phyloP scores from a whole-genome alignment of 148 eudicot genomes.

The Polygonum aviculare region DNA sequence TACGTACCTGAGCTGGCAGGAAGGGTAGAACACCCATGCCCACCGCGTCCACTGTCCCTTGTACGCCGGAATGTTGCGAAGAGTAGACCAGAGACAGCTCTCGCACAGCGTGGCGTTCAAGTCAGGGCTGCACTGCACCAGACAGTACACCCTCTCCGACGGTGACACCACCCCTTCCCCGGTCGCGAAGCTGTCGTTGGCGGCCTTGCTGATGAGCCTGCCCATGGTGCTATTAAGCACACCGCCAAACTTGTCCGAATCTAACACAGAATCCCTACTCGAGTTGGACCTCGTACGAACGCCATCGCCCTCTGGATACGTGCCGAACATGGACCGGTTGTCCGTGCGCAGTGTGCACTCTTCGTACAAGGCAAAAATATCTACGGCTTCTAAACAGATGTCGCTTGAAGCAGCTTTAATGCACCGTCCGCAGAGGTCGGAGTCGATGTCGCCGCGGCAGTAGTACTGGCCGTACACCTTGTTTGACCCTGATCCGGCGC shows the following conservation, averaged over 20 bases:
- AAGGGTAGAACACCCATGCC: neutral
- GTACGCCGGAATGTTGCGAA: neutral
- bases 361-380: neutral
- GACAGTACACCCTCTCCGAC: neutral
- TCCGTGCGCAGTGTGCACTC: conserved; percentile 1
- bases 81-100: neutral
- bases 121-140: neutral
- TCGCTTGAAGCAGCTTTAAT: neutral
- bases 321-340: neutral
- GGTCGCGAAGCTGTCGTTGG: neutral
- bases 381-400: neutral
- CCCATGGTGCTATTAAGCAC: neutral
- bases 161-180: neutral
- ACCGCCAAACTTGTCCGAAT: neutral
- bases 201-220: neutral
- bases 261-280: neutral
- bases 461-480: conserved; percentile 18
- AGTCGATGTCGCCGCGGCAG: conserved; percentile 17
- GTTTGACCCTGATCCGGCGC: conserved; percentile 12
- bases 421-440: conserved; percentile 8
- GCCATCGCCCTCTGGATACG: too few relatives aligned
- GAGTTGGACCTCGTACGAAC: neutral
- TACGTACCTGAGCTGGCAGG: neutral
- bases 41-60: neutral
- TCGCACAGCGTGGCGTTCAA: neutral